Evolutionary conservation across 169 alveolate genomes (phyloP).

Genomic region (Miamiensis avidus): DNA sequence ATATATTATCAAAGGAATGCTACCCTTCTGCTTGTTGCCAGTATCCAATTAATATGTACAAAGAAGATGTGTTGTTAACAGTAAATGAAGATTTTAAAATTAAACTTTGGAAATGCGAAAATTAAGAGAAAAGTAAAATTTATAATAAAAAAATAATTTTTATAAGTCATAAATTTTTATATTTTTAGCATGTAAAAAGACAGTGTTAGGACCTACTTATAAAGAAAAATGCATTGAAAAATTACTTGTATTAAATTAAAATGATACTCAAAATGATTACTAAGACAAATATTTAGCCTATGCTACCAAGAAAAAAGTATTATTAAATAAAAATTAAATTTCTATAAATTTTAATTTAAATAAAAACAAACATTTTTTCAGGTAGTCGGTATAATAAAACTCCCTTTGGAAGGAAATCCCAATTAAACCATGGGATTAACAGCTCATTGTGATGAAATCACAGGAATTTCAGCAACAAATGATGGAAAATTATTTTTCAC

Average conservation of each 20-base stretch:
- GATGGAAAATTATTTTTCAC: slow-evolving; percentile 86
- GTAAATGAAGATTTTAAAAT: slow-evolving; percentile 83
- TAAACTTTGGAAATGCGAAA: slow-evolving; percentile 79
- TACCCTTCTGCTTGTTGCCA: slow-evolving; percentile 81
- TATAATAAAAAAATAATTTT: slow-evolving; percentile 21
- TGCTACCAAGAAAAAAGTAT: slow-evolving; percentile 80
- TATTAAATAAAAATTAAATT: no score
- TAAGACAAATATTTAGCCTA: slow-evolving; percentile 79
- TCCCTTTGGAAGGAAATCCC: slow-evolving; percentile 91
- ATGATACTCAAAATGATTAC: slow-evolving; percentile 45
- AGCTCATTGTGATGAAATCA: slow-evolving; percentile 86
- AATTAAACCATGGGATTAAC: slow-evolving; percentile 86
- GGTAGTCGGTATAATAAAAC: slow-evolving; percentile 79
- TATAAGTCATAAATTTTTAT: no score
- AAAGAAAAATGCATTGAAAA: slow-evolving; percentile 85
- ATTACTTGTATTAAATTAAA: slow-evolving; percentile 45
- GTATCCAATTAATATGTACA: slow-evolving; percentile 80
- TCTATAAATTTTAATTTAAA: background rate
- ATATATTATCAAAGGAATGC: slow-evolving; percentile 77
- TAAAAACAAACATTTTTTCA: no score
- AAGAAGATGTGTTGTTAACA: slow-evolving; percentile 79
- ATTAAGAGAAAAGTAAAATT: slow-evolving; percentile 41
- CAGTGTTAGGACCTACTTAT: slow-evolving; percentile 88
- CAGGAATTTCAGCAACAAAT: slow-evolving; percentile 74
- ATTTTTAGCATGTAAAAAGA: slow-evolving; percentile 66